Percentiles rank a stretch among this genome's conserved stretches.
These are phyloP conservation scores for Ganoderma multipileum DNA, from an alignment of 1,284 basidiomycete genomes.

Conservation along the genomic window DNA sequence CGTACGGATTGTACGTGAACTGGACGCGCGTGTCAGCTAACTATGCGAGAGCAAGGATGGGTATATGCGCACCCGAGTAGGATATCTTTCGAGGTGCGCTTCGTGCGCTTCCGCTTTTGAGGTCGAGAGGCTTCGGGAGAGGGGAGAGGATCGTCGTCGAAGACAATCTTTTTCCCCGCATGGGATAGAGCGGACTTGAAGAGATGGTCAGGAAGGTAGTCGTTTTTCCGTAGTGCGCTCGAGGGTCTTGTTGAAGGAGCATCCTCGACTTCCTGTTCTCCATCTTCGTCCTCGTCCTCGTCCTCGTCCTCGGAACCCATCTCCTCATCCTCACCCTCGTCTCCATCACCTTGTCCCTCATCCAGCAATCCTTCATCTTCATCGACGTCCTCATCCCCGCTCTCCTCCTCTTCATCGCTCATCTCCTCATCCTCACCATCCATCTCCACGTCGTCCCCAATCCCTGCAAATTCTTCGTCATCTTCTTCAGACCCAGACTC, in stretches of 20 bases:
- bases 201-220: constrained; percentile 47
- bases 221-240: constrained; percentile 19
- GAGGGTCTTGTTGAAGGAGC: constrained; percentile 1
- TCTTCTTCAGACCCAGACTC: constrained; percentile 30
- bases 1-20: constrained; percentile 42
- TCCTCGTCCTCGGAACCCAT: constrained; percentile 9
- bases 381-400: constrained; percentile 64
- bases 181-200: constrained; percentile 41
- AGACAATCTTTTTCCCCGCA: constrained; percentile 20
- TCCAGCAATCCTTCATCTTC: constrained; percentile 38
- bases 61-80: constrained; percentile 39
- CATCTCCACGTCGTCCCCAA: constrained; percentile 8
- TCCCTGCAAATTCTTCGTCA: constrained; percentile 6
- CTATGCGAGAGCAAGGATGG: background rate
- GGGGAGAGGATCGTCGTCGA: constrained; percentile 24
- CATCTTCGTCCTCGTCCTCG: constrained; percentile 12
- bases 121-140: constrained; percentile 13
- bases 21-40: constrained; percentile 17
- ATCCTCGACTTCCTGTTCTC: background rate
- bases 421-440: constrained; percentile 10
- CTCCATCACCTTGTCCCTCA: constrained; percentile 3
- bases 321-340: constrained; percentile 18
- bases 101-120: constrained; percentile 37
- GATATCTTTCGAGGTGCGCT: constrained; percentile 38
- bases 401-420: constrained; percentile 13